Conservation (phyloP, 129 eudicot species). For the Centella asiatica region DNA sequence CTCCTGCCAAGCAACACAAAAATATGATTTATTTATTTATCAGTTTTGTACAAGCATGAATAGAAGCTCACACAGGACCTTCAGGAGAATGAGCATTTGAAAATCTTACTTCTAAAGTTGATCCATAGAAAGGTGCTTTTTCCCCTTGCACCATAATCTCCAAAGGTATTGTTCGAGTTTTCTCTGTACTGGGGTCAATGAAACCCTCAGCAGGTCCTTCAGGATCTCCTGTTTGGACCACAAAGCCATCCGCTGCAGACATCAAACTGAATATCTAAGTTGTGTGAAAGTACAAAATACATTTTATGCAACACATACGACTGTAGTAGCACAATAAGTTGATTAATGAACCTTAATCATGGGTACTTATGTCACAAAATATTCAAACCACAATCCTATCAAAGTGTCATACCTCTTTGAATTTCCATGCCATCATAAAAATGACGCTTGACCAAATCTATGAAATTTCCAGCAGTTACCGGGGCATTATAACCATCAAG, state of each 20-base stretch:
- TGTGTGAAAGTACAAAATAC: background rate
- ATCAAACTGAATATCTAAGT: constrained; percentile 12
- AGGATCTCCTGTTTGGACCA: constrained; percentile 97
- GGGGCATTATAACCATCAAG: constrained; percentile 97
- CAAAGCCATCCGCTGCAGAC: constrained; percentile 88
- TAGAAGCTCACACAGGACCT: background rate
- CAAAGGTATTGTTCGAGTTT: constrained; percentile 70
- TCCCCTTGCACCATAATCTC: constrained; percentile 93
- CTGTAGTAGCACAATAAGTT: too few relatives aligned
- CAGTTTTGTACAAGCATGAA: constrained; percentile 2
- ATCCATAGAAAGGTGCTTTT: constrained; percentile 81
- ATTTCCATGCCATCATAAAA: constrained; percentile 99
- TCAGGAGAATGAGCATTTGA: constrained; percentile 13
- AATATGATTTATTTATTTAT: background rate
- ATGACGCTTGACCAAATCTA: constrained; percentile 94
- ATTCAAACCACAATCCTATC: too few relatives aligned
- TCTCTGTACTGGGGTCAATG: constrained; percentile 97
- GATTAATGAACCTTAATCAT: too few relatives aligned
- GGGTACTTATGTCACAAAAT: too few relatives aligned
- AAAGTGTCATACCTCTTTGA: constrained; percentile 62
- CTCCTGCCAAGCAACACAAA: constrained; percentile 53
- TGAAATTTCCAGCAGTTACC: constrained; percentile 91
- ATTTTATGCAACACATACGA: background rate
- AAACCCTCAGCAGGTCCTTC: constrained; percentile 98
- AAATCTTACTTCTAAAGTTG: constrained; percentile 76